A percentile compares a stretch with the other conserved stretches of the same genome.
Conservation (phyloP, 257 asterid species). For the Phtheirospermum japonicum region DNA sequence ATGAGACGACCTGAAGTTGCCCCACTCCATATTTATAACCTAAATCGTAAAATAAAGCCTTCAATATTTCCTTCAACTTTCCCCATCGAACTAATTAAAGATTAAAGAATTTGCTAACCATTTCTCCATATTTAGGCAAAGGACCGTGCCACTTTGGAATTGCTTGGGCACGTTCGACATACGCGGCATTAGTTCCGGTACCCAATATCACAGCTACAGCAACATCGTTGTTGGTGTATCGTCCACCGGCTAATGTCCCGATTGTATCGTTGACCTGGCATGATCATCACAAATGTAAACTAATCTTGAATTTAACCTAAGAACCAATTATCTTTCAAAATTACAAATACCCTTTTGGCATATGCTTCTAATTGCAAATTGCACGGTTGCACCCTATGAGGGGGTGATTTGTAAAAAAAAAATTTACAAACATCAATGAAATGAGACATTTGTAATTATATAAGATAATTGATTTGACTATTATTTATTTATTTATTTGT, state of each 20-base stretch:
- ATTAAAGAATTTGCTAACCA: slow-evolving; percentile 47
- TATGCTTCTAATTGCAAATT: not conserved
- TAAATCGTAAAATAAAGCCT: slow-evolving; percentile 27
- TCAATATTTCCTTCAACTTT: slow-evolving; percentile 13
- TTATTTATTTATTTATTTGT: not conserved
- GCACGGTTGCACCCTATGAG: not conserved
- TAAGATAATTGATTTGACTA: too few species aligned
- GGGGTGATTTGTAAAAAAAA: not conserved
- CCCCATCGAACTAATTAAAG: too few species aligned
- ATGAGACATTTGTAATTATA: not conserved
- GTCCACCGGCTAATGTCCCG: slow-evolving; percentile 94
- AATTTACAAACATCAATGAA: not conserved
- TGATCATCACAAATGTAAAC: slow-evolving; percentile 8
- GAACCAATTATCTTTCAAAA: not conserved
- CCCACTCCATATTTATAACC: slow-evolving; percentile 99
- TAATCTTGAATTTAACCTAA: not conserved
- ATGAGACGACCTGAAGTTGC: slow-evolving; percentile 84
- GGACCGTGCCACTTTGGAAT: slow-evolving; percentile 97
- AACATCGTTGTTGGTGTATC: slow-evolving; percentile 54
- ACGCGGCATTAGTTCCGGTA: slow-evolving; percentile 92
- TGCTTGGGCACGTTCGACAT: slow-evolving; percentile 88
- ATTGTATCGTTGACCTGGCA: slow-evolving; percentile 83
- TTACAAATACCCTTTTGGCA: not conserved
- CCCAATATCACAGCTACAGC: slow-evolving; percentile 83
- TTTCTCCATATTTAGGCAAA: slow-evolving; percentile 83